Evolutionary conservation across 768 basidiomycete genomes (phyloP).

Genomic region (Pholiota microspora): DNA sequence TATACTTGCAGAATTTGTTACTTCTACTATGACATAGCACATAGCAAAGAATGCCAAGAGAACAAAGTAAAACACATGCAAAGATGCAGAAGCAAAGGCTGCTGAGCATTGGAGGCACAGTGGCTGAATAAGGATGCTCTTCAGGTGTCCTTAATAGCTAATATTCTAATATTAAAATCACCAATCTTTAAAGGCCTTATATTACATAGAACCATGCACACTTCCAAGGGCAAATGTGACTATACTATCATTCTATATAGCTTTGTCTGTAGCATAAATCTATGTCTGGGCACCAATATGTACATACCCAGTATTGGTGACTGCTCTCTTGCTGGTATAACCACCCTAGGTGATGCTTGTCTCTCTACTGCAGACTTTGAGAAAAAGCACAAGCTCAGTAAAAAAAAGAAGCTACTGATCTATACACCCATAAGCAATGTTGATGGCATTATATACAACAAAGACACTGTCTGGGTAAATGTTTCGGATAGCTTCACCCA

Average conservation of each 20-base stretch:
- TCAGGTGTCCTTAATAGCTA: slow-evolving; percentile 96
- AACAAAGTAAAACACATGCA: too few relatives aligned
- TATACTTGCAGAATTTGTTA: too few relatives aligned
- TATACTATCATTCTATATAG: slow-evolving; percentile 94
- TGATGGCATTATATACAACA: slow-evolving; percentile 95
- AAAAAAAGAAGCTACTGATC: slow-evolving; percentile 88
- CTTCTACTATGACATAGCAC: too few relatives aligned
- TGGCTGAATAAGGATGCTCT: slow-evolving; percentile 97
- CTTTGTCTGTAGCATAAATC: slow-evolving; percentile 88
- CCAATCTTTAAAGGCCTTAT: slow-evolving; percentile 98
- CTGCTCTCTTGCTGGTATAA: slow-evolving; percentile 70
- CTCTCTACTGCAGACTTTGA: slow-evolving; percentile 92
- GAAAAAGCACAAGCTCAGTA: slow-evolving; percentile 87
- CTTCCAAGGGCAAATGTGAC: slow-evolving; percentile 84
- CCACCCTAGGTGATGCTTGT: slow-evolving; percentile 86
- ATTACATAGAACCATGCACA: slow-evolving; percentile 76
- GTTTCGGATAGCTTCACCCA: slow-evolving; percentile 93
- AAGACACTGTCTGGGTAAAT: slow-evolving; percentile 97
- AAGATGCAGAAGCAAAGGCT: too few relatives aligned
- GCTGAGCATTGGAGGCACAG: too few relatives aligned
- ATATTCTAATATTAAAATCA: slow-evolving; percentile 94
- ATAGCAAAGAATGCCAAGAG: too few relatives aligned
- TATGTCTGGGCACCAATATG: slow-evolving; percentile 71
- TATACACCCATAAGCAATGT: slow-evolving; percentile 99
- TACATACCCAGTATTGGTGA: slow-evolving; percentile 97